Evolutionary conservation across 129 eudicot species (phyloP).

Genomic region (Centrapalus pauciflorus): DNA sequence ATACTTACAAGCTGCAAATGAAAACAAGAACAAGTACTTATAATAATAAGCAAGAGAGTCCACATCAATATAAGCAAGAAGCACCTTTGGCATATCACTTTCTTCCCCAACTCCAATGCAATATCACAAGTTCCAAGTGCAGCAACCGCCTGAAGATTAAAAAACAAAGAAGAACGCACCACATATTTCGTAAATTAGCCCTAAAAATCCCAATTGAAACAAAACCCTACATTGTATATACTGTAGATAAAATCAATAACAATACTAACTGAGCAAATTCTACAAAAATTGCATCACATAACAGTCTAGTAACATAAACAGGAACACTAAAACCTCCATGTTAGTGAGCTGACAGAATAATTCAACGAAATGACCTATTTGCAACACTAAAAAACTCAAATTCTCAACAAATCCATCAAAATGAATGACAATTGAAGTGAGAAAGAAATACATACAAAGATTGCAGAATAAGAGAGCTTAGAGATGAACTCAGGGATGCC

Average conservation of each 20-base stretch:
- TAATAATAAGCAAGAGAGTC: not conserved
- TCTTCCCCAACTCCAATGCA: constrained; percentile 74
- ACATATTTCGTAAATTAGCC: not conserved
- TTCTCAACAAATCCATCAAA: not conserved
- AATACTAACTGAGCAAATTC: not conserved
- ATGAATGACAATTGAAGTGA: not conserved
- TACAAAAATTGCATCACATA: not conserved
- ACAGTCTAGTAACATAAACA: not conserved
- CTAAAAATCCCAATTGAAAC: constrained; percentile 3
- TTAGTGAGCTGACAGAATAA: not conserved
- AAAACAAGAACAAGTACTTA: not conserved
- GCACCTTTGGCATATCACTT: constrained; percentile 73
- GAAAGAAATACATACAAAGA: constrained; percentile 57
- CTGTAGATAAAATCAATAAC: not conserved
- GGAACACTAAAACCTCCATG: not conserved
- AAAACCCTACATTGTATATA: not conserved
- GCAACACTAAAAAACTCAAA: not conserved
- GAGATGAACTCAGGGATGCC: constrained; percentile 89
- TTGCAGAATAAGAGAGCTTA: constrained; percentile 60
- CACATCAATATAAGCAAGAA: constrained; percentile 2
- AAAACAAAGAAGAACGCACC: constrained; percentile 9
- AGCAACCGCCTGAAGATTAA: constrained; percentile 71
- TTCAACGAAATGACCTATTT: not conserved
- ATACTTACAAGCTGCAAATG: not conserved
- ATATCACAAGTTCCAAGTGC: constrained; percentile 85